Conservation (phyloP, 768 basidiomycete species). For the Boletus fagicola region DNA sequence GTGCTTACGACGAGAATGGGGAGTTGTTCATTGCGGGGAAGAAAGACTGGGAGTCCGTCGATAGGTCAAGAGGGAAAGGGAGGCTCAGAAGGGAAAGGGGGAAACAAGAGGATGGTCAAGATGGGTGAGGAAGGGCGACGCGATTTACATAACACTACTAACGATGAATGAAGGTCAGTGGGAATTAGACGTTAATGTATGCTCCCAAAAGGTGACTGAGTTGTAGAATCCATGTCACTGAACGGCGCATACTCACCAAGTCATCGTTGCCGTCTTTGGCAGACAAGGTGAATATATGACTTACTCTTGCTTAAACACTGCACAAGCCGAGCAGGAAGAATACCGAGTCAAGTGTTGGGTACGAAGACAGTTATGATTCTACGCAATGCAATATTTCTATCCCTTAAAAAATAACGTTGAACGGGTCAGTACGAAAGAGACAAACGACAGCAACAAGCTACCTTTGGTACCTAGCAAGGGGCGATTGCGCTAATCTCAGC, state of each 20-base stretch:
- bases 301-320: not conserved
- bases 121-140: not conserved
- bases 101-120: conserved; percentile 26
- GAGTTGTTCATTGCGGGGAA: conserved; percentile 52
- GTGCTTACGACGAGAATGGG: conserved; percentile 48
- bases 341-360: conserved; percentile 1
- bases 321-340: not conserved
- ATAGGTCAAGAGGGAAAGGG: conserved; percentile 72
- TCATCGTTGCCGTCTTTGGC: not conserved
- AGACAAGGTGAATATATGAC: not conserved
- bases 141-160: not conserved
- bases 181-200: not conserved
- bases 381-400: conserved; percentile 18
- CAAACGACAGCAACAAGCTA: not conserved
- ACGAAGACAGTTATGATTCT: conserved; percentile 16
- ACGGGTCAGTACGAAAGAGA: not conserved
- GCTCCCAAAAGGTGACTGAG: not conserved
- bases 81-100: conserved; percentile 63
- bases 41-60: conserved; percentile 61
- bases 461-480: conserved; percentile 7
- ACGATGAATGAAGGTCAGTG: not conserved
- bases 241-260: not conserved
- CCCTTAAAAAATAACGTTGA: not conserved
- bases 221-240: no score
- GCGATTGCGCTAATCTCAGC: not conserved